Evolutionary conservation across 2,329 filamentous ascomycete species (phyloP).

Genomic region (Lecanicillium sp.): DNA sequence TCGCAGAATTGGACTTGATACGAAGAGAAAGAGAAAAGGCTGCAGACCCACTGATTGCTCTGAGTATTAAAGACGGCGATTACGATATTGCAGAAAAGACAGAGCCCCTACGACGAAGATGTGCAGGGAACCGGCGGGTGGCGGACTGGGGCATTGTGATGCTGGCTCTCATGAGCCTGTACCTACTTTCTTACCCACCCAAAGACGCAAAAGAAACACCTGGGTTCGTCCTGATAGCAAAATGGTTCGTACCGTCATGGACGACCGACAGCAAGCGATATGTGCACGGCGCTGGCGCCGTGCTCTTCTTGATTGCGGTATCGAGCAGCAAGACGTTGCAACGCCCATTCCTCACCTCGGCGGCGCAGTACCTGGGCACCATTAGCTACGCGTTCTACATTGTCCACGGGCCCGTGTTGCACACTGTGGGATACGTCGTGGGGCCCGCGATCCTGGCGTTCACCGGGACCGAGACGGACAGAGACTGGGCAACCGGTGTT

Average conservation of each 20-base stretch:
- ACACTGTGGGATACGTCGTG: conserved; percentile 4
- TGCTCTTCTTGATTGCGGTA: conserved; percentile 4
- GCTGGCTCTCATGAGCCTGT: too few species aligned
- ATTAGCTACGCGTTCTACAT: conserved; percentile 9
- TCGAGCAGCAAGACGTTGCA: conserved; percentile 2
- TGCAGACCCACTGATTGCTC: too few species aligned
- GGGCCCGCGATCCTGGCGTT: conserved; percentile 1
- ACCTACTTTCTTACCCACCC: too few species aligned
- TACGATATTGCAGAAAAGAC: too few species aligned
- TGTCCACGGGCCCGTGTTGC: conserved; percentile 8
- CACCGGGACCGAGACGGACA: not conserved
- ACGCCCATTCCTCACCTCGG: conserved; percentile 4
- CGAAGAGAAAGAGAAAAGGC: too few species aligned
- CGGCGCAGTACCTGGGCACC: conserved; percentile 7
- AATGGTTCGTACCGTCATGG: conserved; percentile 3
- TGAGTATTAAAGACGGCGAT: too few species aligned
- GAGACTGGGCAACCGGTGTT: conserved; percentile 1
- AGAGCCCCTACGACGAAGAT: too few species aligned
- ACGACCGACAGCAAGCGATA: conserved; percentile 3
- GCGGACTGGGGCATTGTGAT: too few species aligned
- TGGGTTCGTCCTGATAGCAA: not conserved
- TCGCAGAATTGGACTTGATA: too few species aligned
- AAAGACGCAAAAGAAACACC: not conserved
- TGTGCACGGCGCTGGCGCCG: conserved; percentile 3
- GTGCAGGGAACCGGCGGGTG: too few species aligned